Percentiles rank a stretch among this genome's conserved stretches.
These are phyloP conservation scores for Dovyalis caffra DNA, from an alignment of 345 rosid species.

Conservation along the genomic window DNA sequence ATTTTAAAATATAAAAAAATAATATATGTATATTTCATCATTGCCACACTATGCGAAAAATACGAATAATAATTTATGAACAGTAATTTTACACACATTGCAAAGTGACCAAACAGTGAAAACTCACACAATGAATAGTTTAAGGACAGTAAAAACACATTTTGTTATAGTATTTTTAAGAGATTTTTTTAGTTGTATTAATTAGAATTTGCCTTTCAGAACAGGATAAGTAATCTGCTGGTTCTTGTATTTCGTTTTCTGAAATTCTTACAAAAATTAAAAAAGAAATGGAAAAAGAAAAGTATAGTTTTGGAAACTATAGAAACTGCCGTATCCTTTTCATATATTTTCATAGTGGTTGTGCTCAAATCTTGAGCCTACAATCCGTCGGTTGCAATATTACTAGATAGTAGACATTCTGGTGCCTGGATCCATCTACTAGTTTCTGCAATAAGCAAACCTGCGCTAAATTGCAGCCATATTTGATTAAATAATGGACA, in stretches of 20 bases:
- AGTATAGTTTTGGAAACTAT: background rate
- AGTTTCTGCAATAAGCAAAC: background rate
- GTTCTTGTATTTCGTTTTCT: background rate
- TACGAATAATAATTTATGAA: too few species aligned
- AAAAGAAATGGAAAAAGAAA: background rate
- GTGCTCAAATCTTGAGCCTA: too few species aligned
- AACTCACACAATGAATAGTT: too few species aligned
- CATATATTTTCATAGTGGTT: background rate
- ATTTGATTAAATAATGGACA: background rate
- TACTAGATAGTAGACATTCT: background rate
- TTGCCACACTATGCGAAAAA: too few species aligned
- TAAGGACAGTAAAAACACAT: too few species aligned
- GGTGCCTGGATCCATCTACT: background rate
- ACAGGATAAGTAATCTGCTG: background rate
- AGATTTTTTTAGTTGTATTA: background rate
- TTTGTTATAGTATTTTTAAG: too few species aligned
- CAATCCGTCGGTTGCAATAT: background rate
- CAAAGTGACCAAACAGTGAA: too few species aligned
- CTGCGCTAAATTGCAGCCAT: background rate
- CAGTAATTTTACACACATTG: too few species aligned
- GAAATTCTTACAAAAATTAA: background rate
- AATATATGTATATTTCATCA: too few species aligned
- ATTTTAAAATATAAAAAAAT: too few species aligned
- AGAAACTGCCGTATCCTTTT: background rate
- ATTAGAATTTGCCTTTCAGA: background rate